Base-by-base conservation (phyloP, 75 land plant species). In the Cupressus sempervirens region DNA sequence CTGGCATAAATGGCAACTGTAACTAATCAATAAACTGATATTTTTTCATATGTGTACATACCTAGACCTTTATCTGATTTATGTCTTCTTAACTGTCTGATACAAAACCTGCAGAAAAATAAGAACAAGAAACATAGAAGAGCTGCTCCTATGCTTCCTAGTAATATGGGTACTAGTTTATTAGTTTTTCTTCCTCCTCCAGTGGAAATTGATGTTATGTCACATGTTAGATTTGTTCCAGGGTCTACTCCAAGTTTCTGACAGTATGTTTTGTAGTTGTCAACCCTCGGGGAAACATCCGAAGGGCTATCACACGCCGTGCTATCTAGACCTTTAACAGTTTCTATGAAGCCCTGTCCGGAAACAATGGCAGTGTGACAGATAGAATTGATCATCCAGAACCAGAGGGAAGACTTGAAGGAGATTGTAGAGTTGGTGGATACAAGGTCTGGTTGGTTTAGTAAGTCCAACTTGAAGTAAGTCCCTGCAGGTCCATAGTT, bases 371-470 rank as follows among this genome's bases (percentile, higher is more conserved):
- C 79, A 1, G 11, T 76, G 45, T 76, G 79, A 38, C 20, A 76
- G 1, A 38, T 10, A 76, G 79, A 40, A 76, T 40, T 40, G 12
- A 86, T 88, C 91, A 87, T 94, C 95, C 95, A 94, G 77, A 88
- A 93, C 94, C 94, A 93, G 20, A 93, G 29, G 13, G 95, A 92
- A 14, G 95, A 86, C 85, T 93, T 86, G 88, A 93, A 92, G 34
- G 94, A 84, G 16, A 87, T 72, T 1, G 52, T 87, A 1, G 95
- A 34, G 84, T 93, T 84, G 38, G 81, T 76, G 16, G 91, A 90
- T 7, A 94, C 91, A 45, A 83, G 30, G 79, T 94, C 90, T 23
- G 95, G 95, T 84, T 91, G 81, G 48, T 76, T 81, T 7, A 94
- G 82, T 26, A 93, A 83, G 74, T 89, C 80, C n/a, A 50, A 3